These are phyloP conservation scores for Fraxinus excelsior DNA, from an alignment of 257 asterid genomes.

Conservation along the genomic window DNA sequence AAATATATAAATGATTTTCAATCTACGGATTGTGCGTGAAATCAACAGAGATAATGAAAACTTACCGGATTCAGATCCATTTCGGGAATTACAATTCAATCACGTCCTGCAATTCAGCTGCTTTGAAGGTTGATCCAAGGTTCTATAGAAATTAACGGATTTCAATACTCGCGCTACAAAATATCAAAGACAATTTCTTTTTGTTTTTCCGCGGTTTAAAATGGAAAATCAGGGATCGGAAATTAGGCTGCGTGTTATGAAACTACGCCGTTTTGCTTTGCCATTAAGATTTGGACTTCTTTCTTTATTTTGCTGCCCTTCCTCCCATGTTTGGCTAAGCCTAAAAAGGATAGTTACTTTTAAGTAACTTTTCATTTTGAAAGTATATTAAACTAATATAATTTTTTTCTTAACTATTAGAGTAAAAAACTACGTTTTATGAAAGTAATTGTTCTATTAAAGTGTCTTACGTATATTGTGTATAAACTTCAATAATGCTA, in stretches of 20 bases:
- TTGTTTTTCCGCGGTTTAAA: neutral
- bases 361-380: too few species aligned
- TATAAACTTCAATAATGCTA: too few species aligned
- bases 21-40: neutral
- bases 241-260: neutral
- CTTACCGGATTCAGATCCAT: constrained; percentile 48
- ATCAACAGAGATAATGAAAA: neutral
- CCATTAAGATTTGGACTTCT: neutral
- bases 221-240: neutral
- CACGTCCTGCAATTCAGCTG: constrained; percentile 23
- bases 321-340: neutral
- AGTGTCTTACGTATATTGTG: too few species aligned
- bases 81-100: constrained; percentile 19
- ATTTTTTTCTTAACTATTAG: too few species aligned
- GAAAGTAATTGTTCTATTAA: too few species aligned
- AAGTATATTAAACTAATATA: too few species aligned
- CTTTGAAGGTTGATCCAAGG: neutral
- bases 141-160: neutral
- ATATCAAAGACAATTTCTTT: neutral
- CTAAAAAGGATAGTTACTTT: neutral
- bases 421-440: too few species aligned
- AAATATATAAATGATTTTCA: neutral
- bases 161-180: neutral
- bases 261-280: neutral
- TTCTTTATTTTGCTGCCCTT: neutral